Base-by-base conservation (phyloP, 495 filamentous ascomycete species). In the Aspergillus leporis region DNA sequence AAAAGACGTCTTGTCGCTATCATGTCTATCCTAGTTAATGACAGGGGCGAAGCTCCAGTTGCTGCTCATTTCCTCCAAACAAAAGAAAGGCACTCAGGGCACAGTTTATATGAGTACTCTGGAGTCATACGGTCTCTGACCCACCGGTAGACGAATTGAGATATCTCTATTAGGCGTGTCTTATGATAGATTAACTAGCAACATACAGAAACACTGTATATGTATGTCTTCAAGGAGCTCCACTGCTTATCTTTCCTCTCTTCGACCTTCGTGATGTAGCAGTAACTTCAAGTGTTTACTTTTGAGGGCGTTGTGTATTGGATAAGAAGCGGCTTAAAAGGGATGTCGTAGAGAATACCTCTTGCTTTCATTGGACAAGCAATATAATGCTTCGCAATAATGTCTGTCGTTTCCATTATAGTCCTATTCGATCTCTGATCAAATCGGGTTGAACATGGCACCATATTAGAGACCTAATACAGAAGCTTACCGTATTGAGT, bases 111-210 rank as follows among this genome's bases (percentile, higher is more conserved):
- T 36, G 13, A 28, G 25, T 28, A 28, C 6, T 28, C 6, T 6
- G 3, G 19, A 7, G 19, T 47, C 43, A 47, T 47, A 47, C 43
- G 43, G 43, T 47, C 43, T 47, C 3, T 7, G 19, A 9, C 43
- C 43, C 5, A 23, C 43, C 43, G 43, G 43, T 47, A 19, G 23
- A 47, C 43, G 21, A 23, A 47, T 47, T 47, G 43, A n/a, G n/a
- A n/a, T n/a, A 47, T 40, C 3, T 40, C 36, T 28, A 28, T 28
- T 4, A 6, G 19, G 18, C n/a, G n/a, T 3, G 22, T 49, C 9
- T 22, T 19, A 49, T 49, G 46, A 49, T 49, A 22, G 46, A 23
- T 5, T 13, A 21, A 19, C 12, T 40, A 12, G 2, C 3, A 40
- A n/a, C 36, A 3, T 40, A 28, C 25, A 3, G 25, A 28, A 28